phyloP scores from a whole-genome alignment of 768 basidiomycete genomes.

The Pleurotus ostreatus region DNA sequence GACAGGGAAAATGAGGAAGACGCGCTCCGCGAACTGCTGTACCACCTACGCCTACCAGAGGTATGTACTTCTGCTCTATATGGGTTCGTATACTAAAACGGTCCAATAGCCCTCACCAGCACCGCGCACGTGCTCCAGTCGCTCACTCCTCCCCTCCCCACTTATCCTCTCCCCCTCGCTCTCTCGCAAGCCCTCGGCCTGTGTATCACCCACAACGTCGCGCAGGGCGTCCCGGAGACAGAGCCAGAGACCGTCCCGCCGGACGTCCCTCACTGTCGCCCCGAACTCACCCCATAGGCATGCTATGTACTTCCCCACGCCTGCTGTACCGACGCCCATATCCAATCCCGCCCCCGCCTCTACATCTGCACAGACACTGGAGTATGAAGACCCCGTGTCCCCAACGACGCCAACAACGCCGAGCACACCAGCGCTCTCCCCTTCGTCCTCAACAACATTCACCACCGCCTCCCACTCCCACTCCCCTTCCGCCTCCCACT shows the following conservation, averaged over 20 bases:
- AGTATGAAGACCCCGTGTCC: neutral
- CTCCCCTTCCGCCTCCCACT: neutral
- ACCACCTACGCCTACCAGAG: neutral
- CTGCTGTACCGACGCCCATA: no score
- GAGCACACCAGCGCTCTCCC: neutral
- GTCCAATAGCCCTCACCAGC: neutral
- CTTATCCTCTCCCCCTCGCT: neutral
- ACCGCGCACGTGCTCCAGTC: neutral
- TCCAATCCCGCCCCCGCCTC: no score
- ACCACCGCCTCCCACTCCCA: neutral
- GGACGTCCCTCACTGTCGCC: neutral
- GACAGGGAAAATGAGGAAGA: neutral
- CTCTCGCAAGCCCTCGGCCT: neutral
- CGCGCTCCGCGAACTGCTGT: neutral
- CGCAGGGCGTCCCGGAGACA: neutral
- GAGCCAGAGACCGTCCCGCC: neutral
- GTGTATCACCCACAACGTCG: neutral
- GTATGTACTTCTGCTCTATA: neutral
- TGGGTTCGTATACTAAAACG: neutral
- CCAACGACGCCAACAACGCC: neutral
- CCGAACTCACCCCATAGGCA: neutral
- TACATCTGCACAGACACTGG: neutral
- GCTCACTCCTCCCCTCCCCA: neutral
- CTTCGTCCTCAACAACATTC: neutral
- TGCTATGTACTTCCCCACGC: slow-evolving; percentile 2